phyloP scores from a whole-genome alignment of 1,139 yeast species.

The Zygoascus sp. region DNA sequence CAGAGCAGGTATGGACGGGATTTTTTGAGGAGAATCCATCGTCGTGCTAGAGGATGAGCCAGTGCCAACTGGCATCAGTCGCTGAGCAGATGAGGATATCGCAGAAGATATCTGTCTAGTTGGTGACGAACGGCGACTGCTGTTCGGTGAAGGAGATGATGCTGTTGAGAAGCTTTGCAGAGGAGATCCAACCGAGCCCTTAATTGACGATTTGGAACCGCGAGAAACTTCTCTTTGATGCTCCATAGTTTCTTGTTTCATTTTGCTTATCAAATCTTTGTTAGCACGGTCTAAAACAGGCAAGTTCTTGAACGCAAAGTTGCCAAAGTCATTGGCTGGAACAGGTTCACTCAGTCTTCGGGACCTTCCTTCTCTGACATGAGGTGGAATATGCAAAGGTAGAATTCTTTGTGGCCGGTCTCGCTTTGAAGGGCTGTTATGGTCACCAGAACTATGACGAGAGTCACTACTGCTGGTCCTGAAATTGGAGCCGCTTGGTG shows the following conservation, averaged over 20 bases:
- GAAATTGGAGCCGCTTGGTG: conserved; percentile 16
- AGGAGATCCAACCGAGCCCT: neutral
- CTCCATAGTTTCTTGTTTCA: conserved; percentile 77
- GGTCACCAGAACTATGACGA: conserved; percentile 2
- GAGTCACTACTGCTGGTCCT: conserved; percentile 15
- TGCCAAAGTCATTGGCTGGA: conserved; percentile 71
- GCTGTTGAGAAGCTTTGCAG: conserved; percentile 8
- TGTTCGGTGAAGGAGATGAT: conserved; percentile 13
- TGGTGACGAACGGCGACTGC: conserved; percentile 15
- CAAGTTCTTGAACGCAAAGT: conserved; percentile 83
- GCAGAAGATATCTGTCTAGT: conserved; percentile 14
- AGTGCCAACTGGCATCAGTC: neutral
- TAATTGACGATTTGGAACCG: neutral
- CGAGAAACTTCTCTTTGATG: conserved; percentile 9
- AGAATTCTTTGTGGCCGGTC: conserved; percentile 22
- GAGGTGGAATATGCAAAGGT: conserved; percentile 51
- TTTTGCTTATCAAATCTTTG: conserved; percentile 81
- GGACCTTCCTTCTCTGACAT: conserved; percentile 59
- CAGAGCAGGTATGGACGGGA: neutral
- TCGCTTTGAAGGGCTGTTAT: conserved; percentile 12
- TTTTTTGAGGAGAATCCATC: conserved; percentile 7
- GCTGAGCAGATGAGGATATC: neutral
- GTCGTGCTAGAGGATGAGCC: neutral
- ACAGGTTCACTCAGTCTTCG: conserved; percentile 59
- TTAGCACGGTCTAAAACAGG: conserved; percentile 91